Conservation (phyloP, 495 filamentous ascomycete species). For the Neurospora pannonica region DNA sequence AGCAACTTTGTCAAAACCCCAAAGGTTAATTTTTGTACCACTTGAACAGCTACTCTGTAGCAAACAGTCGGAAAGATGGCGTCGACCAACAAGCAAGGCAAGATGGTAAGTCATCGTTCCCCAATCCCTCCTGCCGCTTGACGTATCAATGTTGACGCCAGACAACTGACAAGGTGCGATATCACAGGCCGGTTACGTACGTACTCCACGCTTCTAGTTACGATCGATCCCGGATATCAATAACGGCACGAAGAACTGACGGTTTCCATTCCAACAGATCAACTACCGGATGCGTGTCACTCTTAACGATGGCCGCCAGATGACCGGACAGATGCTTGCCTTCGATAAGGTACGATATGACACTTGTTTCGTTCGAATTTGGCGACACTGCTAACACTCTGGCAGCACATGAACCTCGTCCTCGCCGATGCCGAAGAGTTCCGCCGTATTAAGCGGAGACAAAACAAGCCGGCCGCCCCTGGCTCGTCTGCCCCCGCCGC, state of each 20-base stretch:
- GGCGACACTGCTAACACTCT: slow-evolving; percentile 13
- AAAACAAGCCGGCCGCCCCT: slow-evolving; percentile 64
- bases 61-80: slow-evolving; percentile 56
- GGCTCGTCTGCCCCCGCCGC: slow-evolving; percentile 43
- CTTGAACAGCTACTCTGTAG: slow-evolving; percentile 52
- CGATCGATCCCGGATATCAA: background rate
- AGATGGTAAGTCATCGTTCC: slow-evolving; percentile 72
- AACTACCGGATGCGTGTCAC: slow-evolving; percentile 98
- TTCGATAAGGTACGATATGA: slow-evolving; percentile 74
- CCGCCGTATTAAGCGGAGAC: slow-evolving; percentile 85
- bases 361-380: background rate
- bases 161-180: slow-evolving; percentile 54
- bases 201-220: slow-evolving; percentile 26
- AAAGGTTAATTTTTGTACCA: slow-evolving; percentile 45
- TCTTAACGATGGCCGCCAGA: slow-evolving; percentile 88
- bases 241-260: slow-evolving; percentile 22
- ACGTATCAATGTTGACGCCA: slow-evolving; percentile 49
- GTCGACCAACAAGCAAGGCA: slow-evolving; percentile 96
- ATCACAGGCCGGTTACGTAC: slow-evolving; percentile 86
- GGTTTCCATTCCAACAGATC: slow-evolving; percentile 50
- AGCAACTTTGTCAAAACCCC: slow-evolving; percentile 19
- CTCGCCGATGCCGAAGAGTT: slow-evolving; percentile 99
- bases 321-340: slow-evolving; percentile 93
- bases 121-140: slow-evolving; percentile 22
- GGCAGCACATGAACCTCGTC: slow-evolving; percentile 96